Base-by-base conservation (phyloP, 129 eudicot species). In the Scalesia atractyloides region DNA sequence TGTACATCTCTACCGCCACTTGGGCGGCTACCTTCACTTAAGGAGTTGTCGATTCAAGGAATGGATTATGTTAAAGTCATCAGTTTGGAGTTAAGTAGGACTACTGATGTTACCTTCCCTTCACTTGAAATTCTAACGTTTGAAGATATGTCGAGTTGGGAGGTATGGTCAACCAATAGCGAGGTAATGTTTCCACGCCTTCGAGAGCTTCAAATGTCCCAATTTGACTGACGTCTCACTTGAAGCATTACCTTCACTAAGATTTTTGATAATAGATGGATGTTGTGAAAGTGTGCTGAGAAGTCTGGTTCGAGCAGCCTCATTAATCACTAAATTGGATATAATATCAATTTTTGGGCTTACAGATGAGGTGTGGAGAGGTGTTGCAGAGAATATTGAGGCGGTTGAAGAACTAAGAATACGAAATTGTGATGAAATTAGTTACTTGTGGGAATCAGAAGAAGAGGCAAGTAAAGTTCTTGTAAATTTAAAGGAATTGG, bases 321-420 rank as follows among this genome's bases (percentile, higher is more conserved):
- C 74, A 67, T 67, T 22, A 5, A 12, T 22, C 43, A 22, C 58
- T 19, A 47, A 46, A 56, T 22, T 67, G 72, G 5, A 22, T 13
- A 20, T 67, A 13, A 0, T 0, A 5, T 3, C 0, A 11, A 67
- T 67, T 19, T 46, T 56, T 5, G 72, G 58, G 39, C 57, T 67
- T 20, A 67, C 58, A 1, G 20, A 67, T 67, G 41, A 67, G 37
- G 13, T 67, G 57, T 67, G 72, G 72, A 47, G 72, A 14, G 39
- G 11, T 20, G 58, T 67, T 7, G n/a, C n/a, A n/a, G n/a, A n/a
- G n/a, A n/a, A n/a, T n/a, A 47, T 22, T 1, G 56, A n/a, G 20
- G 41, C 14, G 2, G 41, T 67, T 20, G 58, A 47, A 47, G 20
- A 67, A 22, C 1, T 67, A 24, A 5, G 0, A 0, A 49, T 67